Base-by-base conservation (phyloP, 2,329 filamentous ascomycete species). In the Emmonsia crescens region DNA sequence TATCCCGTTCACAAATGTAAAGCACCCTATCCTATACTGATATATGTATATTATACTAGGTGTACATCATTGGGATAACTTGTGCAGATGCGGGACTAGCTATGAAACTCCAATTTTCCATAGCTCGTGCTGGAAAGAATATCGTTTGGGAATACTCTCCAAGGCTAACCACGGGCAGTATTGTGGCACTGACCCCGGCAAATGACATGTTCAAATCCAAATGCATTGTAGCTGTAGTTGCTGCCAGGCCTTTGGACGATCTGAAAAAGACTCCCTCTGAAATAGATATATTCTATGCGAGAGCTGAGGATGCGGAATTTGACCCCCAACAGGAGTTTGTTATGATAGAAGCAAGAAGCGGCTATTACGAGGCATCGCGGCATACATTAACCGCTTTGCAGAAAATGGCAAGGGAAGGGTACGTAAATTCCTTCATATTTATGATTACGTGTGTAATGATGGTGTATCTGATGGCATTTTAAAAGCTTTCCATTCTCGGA, bases 311-410 rank as follows among this genome's bases (percentile, higher is more conserved):
- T 29, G 77, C 85, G 0, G 78, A 83, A 24, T 78, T 95, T 57
- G 88, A 96, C 68, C 85, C 90, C 0, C 80, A 82, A 19, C 73
- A 82, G 40, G 85, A 88, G 67, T 86, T 86, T 72, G 74, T 92
- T 12, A 96, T 96, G 89, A 76, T 96, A 0, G 90, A 96, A 69
- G 82, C 88, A 0, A 82, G 86, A 2, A 73, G 74, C 0, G 86
- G 88, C 0, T 96, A 91, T 70, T 96, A 85, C 65, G 92, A 96
- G 72, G 84, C 89, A 0, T 80, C 84, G 44, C 82, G 89, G 0
- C 85, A 96, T 70, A 87, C 86, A 0, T 79, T 96, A 70, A 77
- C 83, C 16, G 87, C 88, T 0, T 74, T 96, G 1, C 90, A 96
- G 76, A 79, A 85, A 74, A 71, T 82, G 74, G 80, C 74, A 61